A percentile compares a stretch with the other conserved stretches of the same genome.
These are phyloP conservation scores for Crucibulum laeve DNA, from an alignment of 768 basidiomycete species.

Conservation along the genomic window DNA sequence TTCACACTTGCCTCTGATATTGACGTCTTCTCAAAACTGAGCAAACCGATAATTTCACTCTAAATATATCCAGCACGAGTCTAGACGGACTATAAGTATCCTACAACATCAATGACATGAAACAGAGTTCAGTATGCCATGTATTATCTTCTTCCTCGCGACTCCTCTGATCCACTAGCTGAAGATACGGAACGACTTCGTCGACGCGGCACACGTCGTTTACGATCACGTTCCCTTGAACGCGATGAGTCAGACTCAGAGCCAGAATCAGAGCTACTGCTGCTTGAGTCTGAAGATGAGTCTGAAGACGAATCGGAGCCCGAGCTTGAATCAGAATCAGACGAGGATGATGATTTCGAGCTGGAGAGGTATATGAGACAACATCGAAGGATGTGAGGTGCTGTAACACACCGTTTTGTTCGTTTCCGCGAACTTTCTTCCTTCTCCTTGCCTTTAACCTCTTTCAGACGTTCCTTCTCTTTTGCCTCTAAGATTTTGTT, in stretches of 20 bases:
- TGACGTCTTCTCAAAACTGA: too few relatives aligned
- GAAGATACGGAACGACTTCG: conserved; percentile 11
- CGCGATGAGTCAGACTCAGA: conserved; percentile 19
- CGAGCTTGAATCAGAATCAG: conserved; percentile 39
- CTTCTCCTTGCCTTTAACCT: conserved; percentile 28
- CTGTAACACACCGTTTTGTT: conserved; percentile 25
- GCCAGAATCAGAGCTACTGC: conserved; percentile 19
- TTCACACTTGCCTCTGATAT: too few relatives aligned
- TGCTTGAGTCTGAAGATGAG: conserved; percentile 34
- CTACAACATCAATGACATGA: too few relatives aligned
- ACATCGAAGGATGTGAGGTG: background rate
- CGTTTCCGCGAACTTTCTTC: conserved; percentile 32
- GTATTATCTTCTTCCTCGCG: conserved; percentile 11
- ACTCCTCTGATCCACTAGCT: conserved; percentile 14
- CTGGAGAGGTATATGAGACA: background rate
- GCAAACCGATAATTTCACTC: too few relatives aligned
- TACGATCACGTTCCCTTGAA: conserved; percentile 19
- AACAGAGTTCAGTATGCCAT: background rate
- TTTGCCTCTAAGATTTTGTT: conserved; percentile 80
- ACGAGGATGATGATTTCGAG: conserved; percentile 23
- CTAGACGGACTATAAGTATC: background rate
- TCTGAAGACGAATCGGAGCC: conserved; percentile 37
- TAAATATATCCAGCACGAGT: too few relatives aligned
- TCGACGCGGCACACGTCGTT: conserved; percentile 17
- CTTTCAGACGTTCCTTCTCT: conserved; percentile 66